These are phyloP conservation scores for Fusarium nelsonii DNA, from an alignment of 2,329 filamentous ascomycete species.

Conservation along the genomic window DNA sequence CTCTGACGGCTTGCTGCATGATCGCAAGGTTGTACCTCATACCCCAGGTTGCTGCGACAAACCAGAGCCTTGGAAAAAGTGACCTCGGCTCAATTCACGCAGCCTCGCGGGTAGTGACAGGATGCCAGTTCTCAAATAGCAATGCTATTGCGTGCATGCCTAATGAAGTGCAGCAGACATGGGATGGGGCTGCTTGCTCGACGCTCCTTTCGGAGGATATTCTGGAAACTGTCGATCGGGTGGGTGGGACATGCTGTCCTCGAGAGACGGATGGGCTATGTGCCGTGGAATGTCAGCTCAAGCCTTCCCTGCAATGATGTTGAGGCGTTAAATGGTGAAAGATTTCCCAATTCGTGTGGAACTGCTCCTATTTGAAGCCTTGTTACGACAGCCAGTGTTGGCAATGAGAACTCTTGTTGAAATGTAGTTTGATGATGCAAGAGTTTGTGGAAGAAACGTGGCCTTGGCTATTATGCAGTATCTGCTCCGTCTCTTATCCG, in stretches of 20 bases:
- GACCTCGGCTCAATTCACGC: slow-evolving; percentile 32
- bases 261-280: slow-evolving; percentile 1
- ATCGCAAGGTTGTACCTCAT: slow-evolving; percentile 40
- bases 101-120: slow-evolving; percentile 28
- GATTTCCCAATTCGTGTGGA: neutral
- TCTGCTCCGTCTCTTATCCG: slow-evolving; percentile 13
- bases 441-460: neutral
- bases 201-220: slow-evolving; percentile 7
- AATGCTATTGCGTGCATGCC: slow-evolving; percentile 28
- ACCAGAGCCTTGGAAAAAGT: slow-evolving; percentile 8
- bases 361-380: neutral
- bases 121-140: slow-evolving; percentile 17
- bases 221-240: slow-evolving; percentile 18
- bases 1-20: slow-evolving; percentile 38
- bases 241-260: slow-evolving; percentile 17
- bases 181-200: slow-evolving; percentile 13
- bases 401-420: neutral
- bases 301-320: slow-evolving; percentile 23
- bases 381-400: neutral
- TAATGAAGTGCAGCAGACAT: slow-evolving; percentile 32
- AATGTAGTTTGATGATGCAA: neutral
- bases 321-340: slow-evolving; percentile 1
- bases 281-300: slow-evolving; percentile 14
- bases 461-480: slow-evolving; percentile 6
- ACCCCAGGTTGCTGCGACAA: slow-evolving; percentile 13